Conservation (phyloP, 768 basidiomycete genomes). For the Suillus placidus region DNA sequence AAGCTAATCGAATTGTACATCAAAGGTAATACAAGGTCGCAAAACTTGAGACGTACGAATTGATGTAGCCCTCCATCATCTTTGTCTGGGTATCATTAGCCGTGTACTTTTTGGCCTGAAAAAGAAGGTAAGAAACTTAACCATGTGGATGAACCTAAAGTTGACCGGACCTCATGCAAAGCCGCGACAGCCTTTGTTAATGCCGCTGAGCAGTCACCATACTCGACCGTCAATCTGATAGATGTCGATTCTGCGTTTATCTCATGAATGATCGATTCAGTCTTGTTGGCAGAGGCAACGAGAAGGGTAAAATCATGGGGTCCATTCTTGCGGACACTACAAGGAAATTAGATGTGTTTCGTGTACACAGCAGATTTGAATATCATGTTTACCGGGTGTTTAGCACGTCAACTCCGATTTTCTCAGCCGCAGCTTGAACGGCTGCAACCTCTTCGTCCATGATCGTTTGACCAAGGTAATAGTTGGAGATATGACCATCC, state of each 20-base stretch:
- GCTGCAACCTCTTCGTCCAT: conserved; percentile 78
- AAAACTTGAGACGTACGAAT: conserved; percentile 53
- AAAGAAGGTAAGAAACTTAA: background rate
- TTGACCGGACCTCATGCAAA: conserved; percentile 55
- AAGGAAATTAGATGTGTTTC: conserved; percentile 2
- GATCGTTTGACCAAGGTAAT: conserved; percentile 76
- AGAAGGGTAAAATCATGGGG: conserved; percentile 65
- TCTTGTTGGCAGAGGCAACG: conserved; percentile 66
- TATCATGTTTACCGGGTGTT: conserved; percentile 68
- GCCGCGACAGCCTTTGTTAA: conserved; percentile 57
- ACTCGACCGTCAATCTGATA: conserved; percentile 63
- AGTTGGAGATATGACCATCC: conserved; percentile 80
- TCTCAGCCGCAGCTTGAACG: conserved; percentile 77
- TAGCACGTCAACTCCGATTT: conserved; percentile 70
- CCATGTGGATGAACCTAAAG: background rate
- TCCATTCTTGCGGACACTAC: conserved; percentile 72
- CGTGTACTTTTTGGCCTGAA: conserved; percentile 70
- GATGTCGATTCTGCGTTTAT: conserved; percentile 45
- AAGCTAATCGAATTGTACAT: conserved; percentile 44
- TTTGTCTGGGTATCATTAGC: conserved; percentile 71
- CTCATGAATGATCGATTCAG: conserved; percentile 45
- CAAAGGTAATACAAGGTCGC: background rate
- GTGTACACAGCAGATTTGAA: conserved; percentile 2
- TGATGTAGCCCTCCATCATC: conserved; percentile 79
- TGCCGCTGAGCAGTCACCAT: conserved; percentile 71